Evolutionary conservation across 495 filamentous ascomycete species (phyloP).

Genomic region (Xylaria grammica): DNA sequence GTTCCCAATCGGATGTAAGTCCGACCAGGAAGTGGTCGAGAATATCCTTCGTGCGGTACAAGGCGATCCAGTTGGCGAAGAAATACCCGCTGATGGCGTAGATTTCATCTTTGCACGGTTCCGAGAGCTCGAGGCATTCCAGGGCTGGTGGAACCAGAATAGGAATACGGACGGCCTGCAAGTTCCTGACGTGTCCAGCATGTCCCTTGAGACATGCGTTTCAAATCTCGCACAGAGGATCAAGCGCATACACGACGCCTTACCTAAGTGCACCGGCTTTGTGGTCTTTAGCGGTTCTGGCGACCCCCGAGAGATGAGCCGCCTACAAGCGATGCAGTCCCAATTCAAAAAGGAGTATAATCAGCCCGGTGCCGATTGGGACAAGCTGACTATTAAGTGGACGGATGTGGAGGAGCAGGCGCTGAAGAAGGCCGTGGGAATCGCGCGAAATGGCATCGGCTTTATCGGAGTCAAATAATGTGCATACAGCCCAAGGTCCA

Average conservation of each 20-base stretch:
- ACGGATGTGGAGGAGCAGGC: conserved; percentile 85
- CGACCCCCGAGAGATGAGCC: conserved; percentile 78
- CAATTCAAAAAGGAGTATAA: conserved; percentile 77
- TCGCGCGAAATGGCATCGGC: conserved; percentile 77
- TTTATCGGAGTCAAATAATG: conserved; percentile 77
- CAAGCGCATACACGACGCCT: conserved; percentile 68
- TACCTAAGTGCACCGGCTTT: conserved; percentile 84
- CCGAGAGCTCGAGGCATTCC: conserved; percentile 78
- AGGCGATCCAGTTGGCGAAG: conserved; percentile 67
- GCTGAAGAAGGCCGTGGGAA: conserved; percentile 69
- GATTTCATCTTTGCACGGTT: conserved; percentile 91
- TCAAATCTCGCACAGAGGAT: conserved; percentile 60
- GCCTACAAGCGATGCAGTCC: conserved; percentile 74
- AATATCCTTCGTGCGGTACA: conserved; percentile 70
- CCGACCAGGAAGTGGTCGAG: conserved; percentile 75
- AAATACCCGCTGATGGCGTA: conserved; percentile 71
- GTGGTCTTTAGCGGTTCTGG: conserved; percentile 89
- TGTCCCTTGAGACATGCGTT: conserved; percentile 57
- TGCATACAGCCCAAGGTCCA: background rate
- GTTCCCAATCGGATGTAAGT: conserved; percentile 71
- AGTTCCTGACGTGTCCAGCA: conserved; percentile 36
- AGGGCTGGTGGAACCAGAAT: conserved; percentile 80
- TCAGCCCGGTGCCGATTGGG: conserved; percentile 77
- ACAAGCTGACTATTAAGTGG: conserved; percentile 86
- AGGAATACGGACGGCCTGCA: conserved; percentile 37